phyloP scores from a whole-genome alignment of 164 flowering plant species.

The Aristolochia californica region DNA sequence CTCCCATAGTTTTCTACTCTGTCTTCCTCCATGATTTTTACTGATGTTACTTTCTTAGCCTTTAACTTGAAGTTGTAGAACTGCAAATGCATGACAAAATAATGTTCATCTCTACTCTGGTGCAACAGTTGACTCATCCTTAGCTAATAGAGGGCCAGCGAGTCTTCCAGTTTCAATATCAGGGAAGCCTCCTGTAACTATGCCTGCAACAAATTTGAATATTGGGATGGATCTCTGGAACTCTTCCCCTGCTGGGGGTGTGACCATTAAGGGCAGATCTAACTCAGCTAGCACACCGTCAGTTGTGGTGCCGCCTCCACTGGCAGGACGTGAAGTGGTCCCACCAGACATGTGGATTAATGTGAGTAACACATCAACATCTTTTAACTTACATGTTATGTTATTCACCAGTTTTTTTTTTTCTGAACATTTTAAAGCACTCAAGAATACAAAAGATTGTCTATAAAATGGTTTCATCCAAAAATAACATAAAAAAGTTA shows the following conservation, averaged over 20 bases:
- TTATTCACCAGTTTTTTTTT: background rate
- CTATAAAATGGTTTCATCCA: background rate
- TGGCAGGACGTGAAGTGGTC: conserved; percentile 34
- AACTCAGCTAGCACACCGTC: conserved; percentile 36
- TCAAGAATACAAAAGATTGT: background rate
- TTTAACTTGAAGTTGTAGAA: conserved; percentile 13
- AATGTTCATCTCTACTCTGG: conserved; percentile 14
- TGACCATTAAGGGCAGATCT: conserved; percentile 44
- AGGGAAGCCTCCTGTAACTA: conserved; percentile 50
- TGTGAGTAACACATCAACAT: conserved; percentile 16
- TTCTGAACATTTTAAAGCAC: background rate
- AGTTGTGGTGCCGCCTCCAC: conserved; percentile 23
- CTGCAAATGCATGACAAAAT: conserved; percentile 53
- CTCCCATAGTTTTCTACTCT: too few relatives aligned
- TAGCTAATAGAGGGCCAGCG: conserved; percentile 10
- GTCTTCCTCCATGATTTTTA: too few relatives aligned
- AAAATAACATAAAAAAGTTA: background rate
- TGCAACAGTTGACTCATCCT: conserved; percentile 15
- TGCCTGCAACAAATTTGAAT: conserved; percentile 64
- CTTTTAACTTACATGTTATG: background rate
- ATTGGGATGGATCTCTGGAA: conserved; percentile 88
- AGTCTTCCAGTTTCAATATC: conserved; percentile 36
- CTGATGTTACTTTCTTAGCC: background rate
- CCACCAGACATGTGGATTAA: conserved; percentile 57
- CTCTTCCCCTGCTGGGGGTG: conserved; percentile 31